Evolutionary conservation across 768 basidiomycete genomes (phyloP).

Genomic region (Agaricus bisporus): DNA sequence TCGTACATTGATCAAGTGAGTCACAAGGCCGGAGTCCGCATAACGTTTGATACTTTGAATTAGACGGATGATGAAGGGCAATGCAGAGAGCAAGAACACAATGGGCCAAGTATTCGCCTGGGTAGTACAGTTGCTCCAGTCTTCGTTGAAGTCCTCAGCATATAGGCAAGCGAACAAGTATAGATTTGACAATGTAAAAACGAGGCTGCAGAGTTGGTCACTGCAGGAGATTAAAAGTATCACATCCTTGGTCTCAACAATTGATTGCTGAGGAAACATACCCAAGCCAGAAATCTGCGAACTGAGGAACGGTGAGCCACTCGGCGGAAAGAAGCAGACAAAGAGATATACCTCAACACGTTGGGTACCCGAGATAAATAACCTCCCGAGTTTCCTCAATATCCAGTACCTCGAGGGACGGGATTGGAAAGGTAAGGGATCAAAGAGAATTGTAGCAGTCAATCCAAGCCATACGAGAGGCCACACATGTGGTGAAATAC

Average conservation of each 20-base stretch:
- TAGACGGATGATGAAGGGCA: conserved; percentile 75
- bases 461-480: conserved; percentile 78
- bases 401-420: conserved; percentile 78
- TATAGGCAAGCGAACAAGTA: conserved; percentile 77
- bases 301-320: conserved; percentile 33
- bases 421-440: conserved; percentile 69
- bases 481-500: conserved; percentile 68
- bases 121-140: conserved; percentile 41
- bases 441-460: conserved; percentile 49
- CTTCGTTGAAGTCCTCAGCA: conserved; percentile 40
- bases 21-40: conserved; percentile 61
- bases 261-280: conserved; percentile 24
- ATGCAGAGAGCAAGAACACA: conserved; percentile 47
- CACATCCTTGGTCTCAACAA: not conserved
- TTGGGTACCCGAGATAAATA: conserved; percentile 63
- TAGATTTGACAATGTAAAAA: conserved; percentile 68
- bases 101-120: conserved; percentile 51
- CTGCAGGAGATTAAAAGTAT: conserved; percentile 26
- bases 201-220: conserved; percentile 78
- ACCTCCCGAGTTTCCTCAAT: conserved; percentile 51
- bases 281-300: conserved; percentile 90
- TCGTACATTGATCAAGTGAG: conserved; percentile 84
- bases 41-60: conserved; percentile 88
- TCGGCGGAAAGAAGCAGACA: not conserved
- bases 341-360: conserved; percentile 61